A percentile compares a stretch with the other conserved stretches of the same genome.
Conservation (phyloP, 2,329 filamentous ascomycete species). For the Bipolaris cookei region DNA sequence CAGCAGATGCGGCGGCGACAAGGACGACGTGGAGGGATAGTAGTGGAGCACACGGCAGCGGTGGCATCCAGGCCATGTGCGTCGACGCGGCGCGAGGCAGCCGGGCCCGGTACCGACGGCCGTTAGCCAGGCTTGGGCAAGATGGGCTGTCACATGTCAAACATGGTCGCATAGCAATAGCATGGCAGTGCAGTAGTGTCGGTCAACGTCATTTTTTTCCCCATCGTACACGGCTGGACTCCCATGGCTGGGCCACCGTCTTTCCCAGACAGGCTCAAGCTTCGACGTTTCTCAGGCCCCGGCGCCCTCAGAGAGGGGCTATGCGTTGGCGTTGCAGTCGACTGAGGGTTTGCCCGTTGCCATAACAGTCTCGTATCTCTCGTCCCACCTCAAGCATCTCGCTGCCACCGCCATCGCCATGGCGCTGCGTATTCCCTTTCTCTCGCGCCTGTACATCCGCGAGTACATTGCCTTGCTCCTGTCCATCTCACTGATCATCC, state of each 20-base stretch:
- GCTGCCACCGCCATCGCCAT: conserved; percentile 33
- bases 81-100: conserved; percentile 8
- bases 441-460: conserved; percentile 65
- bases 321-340: conserved; percentile 12
- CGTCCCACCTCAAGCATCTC: too few relatives aligned
- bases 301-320: conserved; percentile 10
- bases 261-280: conserved; percentile 3
- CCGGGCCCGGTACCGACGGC: conserved; percentile 19
- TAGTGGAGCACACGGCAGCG: conserved; percentile 7
- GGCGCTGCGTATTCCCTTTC: conserved; percentile 65
- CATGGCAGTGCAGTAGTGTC: conserved; percentile 1
- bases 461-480: conserved; percentile 88
- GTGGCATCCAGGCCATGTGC: neutral
- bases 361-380: conserved; percentile 6
- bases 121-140: neutral
- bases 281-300: conserved; percentile 10
- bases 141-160: conserved; percentile 31
- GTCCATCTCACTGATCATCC: conserved; percentile 80
- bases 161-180: neutral
- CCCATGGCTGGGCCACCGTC: conserved; percentile 11
- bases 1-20: conserved; percentile 1
- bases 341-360: neutral
- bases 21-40: conserved; percentile 7
- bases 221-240: neutral
- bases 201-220: conserved; percentile 17